phyloP scores from a whole-genome alignment of 768 basidiomycete species.

The Lactarius vividus region DNA sequence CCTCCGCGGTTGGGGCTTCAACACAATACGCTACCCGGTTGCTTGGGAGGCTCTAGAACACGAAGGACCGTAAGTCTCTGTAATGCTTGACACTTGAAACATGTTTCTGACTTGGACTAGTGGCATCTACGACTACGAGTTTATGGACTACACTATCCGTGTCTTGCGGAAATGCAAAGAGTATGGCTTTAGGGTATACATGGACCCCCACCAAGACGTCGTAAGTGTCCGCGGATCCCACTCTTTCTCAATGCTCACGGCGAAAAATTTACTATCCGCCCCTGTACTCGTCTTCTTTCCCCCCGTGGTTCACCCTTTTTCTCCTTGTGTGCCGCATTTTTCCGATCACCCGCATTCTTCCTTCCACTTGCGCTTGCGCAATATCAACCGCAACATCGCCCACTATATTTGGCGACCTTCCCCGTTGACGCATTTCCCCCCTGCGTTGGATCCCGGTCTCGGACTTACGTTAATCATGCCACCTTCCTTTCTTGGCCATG shows the following conservation, averaged over 20 bases:
- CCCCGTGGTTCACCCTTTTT: neutral
- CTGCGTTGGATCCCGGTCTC: neutral
- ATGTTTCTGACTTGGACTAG: conserved; percentile 39
- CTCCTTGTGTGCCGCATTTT: neutral
- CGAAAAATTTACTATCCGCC: neutral
- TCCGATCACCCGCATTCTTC: neutral
- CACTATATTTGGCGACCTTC: neutral
- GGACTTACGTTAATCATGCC: neutral
- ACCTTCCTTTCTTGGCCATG: neutral
- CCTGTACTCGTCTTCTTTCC: neutral
- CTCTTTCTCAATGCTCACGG: conserved; percentile 1
- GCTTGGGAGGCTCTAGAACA: conserved; percentile 96
- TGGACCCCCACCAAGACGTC: conserved; percentile 95
- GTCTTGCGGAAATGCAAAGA: conserved; percentile 90
- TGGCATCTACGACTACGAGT: conserved; percentile 85
- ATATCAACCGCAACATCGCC: neutral
- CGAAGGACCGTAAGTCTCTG: conserved; percentile 80
- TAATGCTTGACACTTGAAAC: no score
- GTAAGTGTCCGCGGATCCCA: conserved; percentile 47
- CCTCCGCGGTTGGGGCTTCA: conserved; percentile 93
- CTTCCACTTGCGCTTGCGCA: neutral
- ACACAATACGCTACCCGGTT: conserved; percentile 76
- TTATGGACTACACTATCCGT: conserved; percentile 86
- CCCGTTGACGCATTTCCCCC: neutral
- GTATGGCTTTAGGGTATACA: conserved; percentile 86